Conservation (phyloP, 352 stramenopile genomes). For the Phytophthora crassamura region DNA sequence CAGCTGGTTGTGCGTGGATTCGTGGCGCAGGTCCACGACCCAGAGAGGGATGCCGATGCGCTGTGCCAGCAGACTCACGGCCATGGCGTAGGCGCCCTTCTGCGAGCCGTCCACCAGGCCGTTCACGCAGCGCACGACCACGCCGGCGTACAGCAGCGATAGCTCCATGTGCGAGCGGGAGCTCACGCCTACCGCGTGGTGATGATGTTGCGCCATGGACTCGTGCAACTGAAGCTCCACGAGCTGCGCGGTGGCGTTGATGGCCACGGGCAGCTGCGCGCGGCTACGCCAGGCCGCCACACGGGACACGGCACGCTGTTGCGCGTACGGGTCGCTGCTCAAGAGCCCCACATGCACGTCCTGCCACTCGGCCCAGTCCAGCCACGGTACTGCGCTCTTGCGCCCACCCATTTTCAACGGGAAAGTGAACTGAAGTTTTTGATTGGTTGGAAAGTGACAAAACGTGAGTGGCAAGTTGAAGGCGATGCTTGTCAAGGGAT, state of each 20-base stretch:
- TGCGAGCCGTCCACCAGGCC: constrained; percentile 83
- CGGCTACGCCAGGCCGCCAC: constrained; percentile 77
- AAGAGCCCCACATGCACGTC: constrained; percentile 69
- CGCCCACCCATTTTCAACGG: constrained; percentile 51
- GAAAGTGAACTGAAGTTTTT: no score
- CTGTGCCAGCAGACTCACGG: constrained; percentile 80
- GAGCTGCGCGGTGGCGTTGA: constrained; percentile 78
- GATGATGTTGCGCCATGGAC: constrained; percentile 64
- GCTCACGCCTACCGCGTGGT: constrained; percentile 71
- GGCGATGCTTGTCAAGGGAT: no score
- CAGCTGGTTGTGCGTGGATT: constrained; percentile 93
- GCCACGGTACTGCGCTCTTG: constrained; percentile 60
- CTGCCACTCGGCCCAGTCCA: constrained; percentile 83
- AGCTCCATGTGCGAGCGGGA: constrained; percentile 85
- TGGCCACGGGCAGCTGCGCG: constrained; percentile 75
- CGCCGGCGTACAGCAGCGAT: constrained; percentile 67
- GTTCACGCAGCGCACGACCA: constrained; percentile 85
- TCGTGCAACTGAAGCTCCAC: constrained; percentile 82
- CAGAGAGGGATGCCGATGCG: constrained; percentile 93
- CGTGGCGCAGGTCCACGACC: constrained; percentile 94
- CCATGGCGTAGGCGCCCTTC: constrained; percentile 76
- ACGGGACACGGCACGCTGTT: constrained; percentile 63
- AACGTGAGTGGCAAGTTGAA: no score
- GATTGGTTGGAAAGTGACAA: no score
- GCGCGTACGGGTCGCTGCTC: constrained; percentile 42